Evolutionary conservation across 257 asterid species (phyloP).

Genomic region (Solanum verrucosum): DNA sequence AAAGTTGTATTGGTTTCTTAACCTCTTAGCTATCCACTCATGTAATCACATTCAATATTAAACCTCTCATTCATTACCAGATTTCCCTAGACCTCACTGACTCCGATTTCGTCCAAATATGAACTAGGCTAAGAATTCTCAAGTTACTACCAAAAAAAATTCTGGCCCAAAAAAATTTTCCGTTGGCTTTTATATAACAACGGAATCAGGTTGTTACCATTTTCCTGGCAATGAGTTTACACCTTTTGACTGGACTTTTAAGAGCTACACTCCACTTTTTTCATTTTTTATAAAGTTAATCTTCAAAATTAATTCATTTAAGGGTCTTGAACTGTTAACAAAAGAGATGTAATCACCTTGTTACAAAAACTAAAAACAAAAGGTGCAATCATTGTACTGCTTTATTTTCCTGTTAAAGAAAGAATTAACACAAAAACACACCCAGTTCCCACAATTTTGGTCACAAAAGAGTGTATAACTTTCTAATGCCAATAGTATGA

Average conservation of each 20-base stretch:
- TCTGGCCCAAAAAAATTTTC: too few species aligned
- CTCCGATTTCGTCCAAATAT: too few species aligned
- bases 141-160: too few species aligned
- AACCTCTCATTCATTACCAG: too few species aligned
- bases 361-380: background rate
- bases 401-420: background rate
- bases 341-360: background rate
- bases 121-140: too few species aligned
- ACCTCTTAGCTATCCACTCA: too few species aligned
- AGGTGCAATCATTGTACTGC: background rate
- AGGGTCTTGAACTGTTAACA: background rate
- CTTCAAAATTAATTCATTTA: background rate
- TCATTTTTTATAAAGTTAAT: background rate
- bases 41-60: too few species aligned
- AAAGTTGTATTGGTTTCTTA: too few species aligned
- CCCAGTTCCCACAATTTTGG: background rate
- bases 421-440: background rate
- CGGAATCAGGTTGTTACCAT: background rate
- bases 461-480: background rate
- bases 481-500: conserved; percentile 5
- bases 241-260: background rate
- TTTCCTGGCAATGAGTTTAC: background rate
- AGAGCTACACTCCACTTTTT: background rate
- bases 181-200: too few species aligned
- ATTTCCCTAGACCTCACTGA: too few species aligned